Evolutionary conservation across 345 rosid genomes (phyloP), one percentile per base, ranked within the genome.

Genomic region (Ceriops zippeliana): DNA sequence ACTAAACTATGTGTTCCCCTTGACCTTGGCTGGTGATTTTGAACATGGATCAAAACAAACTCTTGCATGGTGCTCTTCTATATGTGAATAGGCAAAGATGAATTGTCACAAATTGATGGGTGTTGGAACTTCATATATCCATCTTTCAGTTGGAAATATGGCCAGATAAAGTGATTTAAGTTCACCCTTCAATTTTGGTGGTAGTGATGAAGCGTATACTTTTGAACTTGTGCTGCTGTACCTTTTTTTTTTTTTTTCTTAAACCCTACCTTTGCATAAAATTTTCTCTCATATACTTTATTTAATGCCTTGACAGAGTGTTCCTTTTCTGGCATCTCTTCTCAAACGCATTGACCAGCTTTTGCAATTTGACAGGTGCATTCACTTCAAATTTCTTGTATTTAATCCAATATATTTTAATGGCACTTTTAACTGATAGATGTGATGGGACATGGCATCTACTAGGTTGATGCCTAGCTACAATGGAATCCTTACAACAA

Each of bases 301-400:
- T 61, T 79, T 75, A 53, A 60, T 67, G 57, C 73, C 58, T 65
- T 86, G 74, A 77, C 97, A 95, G 99, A 90, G 82, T 85, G 73
- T 90, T 31, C 72, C 75, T 73, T 77, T 88, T 75, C 80, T 95
- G 70, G 81, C 97, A 57, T 91, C 99, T 73, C 95, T 93, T 78
- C 93, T 95, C 85, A 95, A 95, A 85, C 93, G 91, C 74, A 89
- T 93, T 27, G 99, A 91, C 80, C 83, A 88, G 76, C 91, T 95
- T 70, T 81, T 95, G 85, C 97, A 95, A 73, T 95, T 88, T 78
- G 97, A 91, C 87, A 87, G 97, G 97, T 95, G 73, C 58, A 22
- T 58, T 78, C 58, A 42, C 54, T 59, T 70, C 65, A 71, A 26
- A 57, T 68, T 26, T 63, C 32, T 73, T 51, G 68, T 63, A 51